Conservation (phyloP, 2,329 filamentous ascomycete species). For the Nannizziopsis arthrosporioides region DNA sequence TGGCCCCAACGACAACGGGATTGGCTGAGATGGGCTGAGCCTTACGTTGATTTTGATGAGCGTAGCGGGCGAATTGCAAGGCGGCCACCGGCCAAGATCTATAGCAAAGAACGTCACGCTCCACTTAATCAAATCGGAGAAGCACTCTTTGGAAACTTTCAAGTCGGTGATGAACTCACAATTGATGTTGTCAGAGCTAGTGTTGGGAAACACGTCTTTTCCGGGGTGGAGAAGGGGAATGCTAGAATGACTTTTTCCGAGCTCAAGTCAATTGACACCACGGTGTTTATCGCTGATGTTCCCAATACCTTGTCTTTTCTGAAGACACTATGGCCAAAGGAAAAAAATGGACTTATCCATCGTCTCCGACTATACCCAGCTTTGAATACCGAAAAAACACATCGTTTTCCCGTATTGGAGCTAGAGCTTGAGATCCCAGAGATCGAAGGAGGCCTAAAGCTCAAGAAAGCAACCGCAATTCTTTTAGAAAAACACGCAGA, state of each 20-base stretch:
- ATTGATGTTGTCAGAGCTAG: constrained; percentile 28
- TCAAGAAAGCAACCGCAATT: constrained; percentile 25
- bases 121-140: constrained; percentile 11
- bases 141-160: constrained; percentile 6
- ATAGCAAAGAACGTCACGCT: constrained; percentile 7
- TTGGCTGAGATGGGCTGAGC: constrained; percentile 32
- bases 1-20: constrained; percentile 25
- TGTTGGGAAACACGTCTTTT: constrained; percentile 31
- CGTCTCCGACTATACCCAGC: constrained; percentile 28
- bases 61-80: constrained; percentile 12
- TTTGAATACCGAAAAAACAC: constrained; percentile 12
- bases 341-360: constrained; percentile 13
- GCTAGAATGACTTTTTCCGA: constrained; percentile 4
- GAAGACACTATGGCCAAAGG: constrained; percentile 18
- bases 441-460: constrained; percentile 2
- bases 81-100: constrained; percentile 11
- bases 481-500: constrained; percentile 25
- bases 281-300: constrained; percentile 25
- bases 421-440: constrained; percentile 25
- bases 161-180: constrained; percentile 5
- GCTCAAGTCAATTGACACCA: neutral
- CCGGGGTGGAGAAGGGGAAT: constrained; percentile 7
- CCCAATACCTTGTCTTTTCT: constrained; percentile 27
- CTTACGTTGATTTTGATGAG: constrained; percentile 18
- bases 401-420: constrained; percentile 20